Base-by-base conservation (phyloP, 2,329 filamentous ascomycete genomes). In the Apiospora pterosperma region DNA sequence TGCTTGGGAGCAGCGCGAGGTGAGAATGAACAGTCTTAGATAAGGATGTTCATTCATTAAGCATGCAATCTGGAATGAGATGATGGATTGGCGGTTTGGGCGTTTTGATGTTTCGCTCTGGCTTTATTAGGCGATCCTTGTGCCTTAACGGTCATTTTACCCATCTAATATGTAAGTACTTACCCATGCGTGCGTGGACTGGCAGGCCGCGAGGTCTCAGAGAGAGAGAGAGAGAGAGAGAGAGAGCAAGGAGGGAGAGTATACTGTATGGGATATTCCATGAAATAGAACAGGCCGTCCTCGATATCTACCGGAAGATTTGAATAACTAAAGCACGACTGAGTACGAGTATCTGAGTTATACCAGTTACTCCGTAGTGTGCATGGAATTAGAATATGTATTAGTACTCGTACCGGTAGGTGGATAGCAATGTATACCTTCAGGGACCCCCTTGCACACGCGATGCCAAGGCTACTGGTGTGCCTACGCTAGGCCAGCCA, bases 31-130 rank as follows among this genome's bases (percentile, higher is more conserved):
- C 44, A 28, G 44, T 16, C 16, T 23, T 28, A 55, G 25, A 55
- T 55, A 34, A 34, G 10, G 48, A 55, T 34, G 28, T 34, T 55
- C 48, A 55, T 55, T 34, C n/a, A n/a, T n/a, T 55, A 28, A 19
- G 36, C 16, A 55, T 55, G 48, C 5, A 55, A 55, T 28, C 25
- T 19, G 42, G 48, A n/a, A 55, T 55, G 48, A 28, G 25, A 34
- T 55, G 48, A 55, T 55, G 48, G 25, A 28, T 25, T 16, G 31
- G 48, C n/a, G 48, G 14, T 55, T 21, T 28, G 48, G 48, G 48
- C 48, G 48, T 34, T 31, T 55, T 55, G 48, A 55, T 55, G 48
- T 55, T 55, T 55, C 48, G 48, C 28, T 55, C 48, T 55, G 48
- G 48, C 48, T 31, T n/a, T 55, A 55, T n/a, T 34, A 55, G 28